These are phyloP conservation scores for Eucalyptus urophylla DNA, from an alignment of 345 rosid species.

Conservation along the genomic window DNA sequence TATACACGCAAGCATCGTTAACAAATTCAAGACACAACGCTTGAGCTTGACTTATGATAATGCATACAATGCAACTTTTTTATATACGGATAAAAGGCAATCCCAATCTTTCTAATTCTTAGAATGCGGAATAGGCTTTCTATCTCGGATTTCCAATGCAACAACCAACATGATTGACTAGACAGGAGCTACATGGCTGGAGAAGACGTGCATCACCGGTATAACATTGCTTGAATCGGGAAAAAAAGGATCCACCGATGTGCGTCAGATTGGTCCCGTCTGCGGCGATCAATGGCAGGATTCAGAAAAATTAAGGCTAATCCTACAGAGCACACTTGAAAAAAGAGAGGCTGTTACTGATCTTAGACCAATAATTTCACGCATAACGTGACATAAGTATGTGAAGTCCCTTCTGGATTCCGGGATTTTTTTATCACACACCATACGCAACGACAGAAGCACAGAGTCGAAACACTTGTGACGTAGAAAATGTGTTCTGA, in stretches of 20 bases:
- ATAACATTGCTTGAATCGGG: background rate
- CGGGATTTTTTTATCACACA: background rate
- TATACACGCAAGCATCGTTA: too few relatives aligned
- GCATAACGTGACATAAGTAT: background rate
- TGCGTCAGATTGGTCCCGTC: background rate
- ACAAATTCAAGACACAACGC: too few relatives aligned
- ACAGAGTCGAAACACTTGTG: background rate
- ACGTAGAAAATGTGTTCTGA: too few relatives aligned
- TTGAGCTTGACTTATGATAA: background rate
- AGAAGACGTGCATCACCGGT: background rate
- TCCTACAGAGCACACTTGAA: background rate
- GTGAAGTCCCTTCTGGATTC: background rate
- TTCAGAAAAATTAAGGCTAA: background rate
- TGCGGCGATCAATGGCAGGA: background rate
- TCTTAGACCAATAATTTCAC: background rate
- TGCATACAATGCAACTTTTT: background rate
- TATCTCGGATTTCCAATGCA: background rate
- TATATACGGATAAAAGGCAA: background rate
- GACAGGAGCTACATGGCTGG: background rate
- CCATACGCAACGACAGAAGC: background rate
- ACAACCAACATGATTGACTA: background rate
- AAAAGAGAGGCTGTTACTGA: background rate
- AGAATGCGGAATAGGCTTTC: background rate
- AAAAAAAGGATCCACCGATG: background rate
- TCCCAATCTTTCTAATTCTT: background rate